Conservation (phyloP, 148 eudicot species). For the Dianthus caryophyllus region DNA sequence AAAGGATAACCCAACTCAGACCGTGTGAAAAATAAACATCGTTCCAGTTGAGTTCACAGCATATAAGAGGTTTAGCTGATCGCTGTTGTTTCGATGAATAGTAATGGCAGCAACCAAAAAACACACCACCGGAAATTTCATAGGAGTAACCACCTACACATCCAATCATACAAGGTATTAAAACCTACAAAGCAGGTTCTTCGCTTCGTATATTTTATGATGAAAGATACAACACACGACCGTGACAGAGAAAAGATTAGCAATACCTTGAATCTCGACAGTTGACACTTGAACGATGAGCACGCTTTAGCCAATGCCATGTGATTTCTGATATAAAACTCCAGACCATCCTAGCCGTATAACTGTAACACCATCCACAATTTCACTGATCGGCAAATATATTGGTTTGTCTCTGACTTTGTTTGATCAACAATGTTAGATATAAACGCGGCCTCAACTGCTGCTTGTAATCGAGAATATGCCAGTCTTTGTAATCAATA, state of each 20-base stretch:
- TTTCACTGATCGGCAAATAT: constrained; percentile 62
- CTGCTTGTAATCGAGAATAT: constrained; percentile 93
- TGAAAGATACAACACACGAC: too few species aligned
- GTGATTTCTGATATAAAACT: constrained; percentile 82
- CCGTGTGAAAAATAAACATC: constrained; percentile 81
- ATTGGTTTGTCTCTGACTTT: too few species aligned
- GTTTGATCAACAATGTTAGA: too few species aligned
- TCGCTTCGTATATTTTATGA: too few species aligned
- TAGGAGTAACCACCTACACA: constrained; percentile 65
- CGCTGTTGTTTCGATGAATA: constrained; percentile 31
- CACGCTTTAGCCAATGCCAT: constrained; percentile 71
- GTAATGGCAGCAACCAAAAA: constrained; percentile 59
- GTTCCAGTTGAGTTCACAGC: constrained; percentile 78
- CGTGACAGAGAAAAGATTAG: too few species aligned
- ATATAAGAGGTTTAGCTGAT: constrained; percentile 73
- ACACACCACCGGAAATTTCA: constrained; percentile 78
- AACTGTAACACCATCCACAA: constrained; percentile 91
- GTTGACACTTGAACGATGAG: too few species aligned
- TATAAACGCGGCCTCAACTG: constrained; percentile 58
- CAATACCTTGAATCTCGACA: too few species aligned
- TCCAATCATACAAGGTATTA: not conserved
- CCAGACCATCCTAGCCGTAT: constrained; percentile 76
- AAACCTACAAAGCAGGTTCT: too few species aligned
- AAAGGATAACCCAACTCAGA: too few species aligned
- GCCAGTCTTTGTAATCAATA: constrained; percentile 99